These are phyloP conservation scores for Aspergillus hancockii DNA, from an alignment of 495 filamentous ascomycete species.

Conservation along the genomic window DNA sequence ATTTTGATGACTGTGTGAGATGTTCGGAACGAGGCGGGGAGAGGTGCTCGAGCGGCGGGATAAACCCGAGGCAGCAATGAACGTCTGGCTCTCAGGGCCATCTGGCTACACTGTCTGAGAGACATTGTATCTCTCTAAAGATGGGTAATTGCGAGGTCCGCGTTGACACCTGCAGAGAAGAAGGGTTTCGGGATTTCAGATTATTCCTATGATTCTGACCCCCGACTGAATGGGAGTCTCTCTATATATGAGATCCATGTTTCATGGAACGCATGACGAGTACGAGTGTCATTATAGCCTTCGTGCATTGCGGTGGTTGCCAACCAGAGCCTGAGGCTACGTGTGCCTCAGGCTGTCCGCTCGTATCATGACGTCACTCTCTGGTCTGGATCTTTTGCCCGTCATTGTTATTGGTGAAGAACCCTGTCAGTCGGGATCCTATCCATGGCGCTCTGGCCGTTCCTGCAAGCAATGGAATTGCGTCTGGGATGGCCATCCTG, in stretches of 20 bases:
- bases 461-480: background rate
- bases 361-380: background rate
- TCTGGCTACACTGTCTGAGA: background rate
- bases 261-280: conserved; percentile 1
- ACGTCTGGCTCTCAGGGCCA: background rate
- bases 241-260: background rate
- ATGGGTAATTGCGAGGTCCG: background rate
- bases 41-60: background rate
- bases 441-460: background rate
- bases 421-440: background rate
- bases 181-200: no score
- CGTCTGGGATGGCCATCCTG: no score
- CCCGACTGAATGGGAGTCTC: background rate
- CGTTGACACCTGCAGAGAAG: background rate
- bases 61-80: background rate
- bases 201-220: no score
- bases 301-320: background rate
- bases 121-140: background rate
- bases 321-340: background rate
- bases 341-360: background rate
- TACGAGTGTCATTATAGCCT: background rate
- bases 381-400: background rate
- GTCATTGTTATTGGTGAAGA: background rate
- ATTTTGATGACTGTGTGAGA: background rate
- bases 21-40: background rate